A percentile compares a stretch with the other conserved stretches of the same genome.
Conservation (phyloP, 768 basidiomycete genomes). For the Lactarius psammicola region DNA sequence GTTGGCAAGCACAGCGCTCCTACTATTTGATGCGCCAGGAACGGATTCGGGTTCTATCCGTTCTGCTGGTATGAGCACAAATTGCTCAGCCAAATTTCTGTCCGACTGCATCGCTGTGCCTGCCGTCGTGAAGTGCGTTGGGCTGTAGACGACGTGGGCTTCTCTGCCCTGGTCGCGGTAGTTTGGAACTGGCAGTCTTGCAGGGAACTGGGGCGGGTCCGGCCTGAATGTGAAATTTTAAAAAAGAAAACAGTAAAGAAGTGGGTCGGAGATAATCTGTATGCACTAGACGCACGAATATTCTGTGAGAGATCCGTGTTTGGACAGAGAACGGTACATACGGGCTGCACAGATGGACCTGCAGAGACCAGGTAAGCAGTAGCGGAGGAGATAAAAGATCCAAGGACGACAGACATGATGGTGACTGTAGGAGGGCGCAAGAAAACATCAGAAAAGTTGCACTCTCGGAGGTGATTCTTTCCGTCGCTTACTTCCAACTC, state of each 20-base stretch:
- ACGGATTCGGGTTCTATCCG: neutral
- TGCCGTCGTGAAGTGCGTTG: neutral
- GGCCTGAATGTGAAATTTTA: neutral
- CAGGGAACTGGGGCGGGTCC: too few relatives aligned
- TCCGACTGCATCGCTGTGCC: neutral
- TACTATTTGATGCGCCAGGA: neutral
- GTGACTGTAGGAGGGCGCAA: neutral
- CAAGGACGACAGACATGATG: neutral
- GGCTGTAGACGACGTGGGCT: neutral
- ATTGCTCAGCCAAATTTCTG: neutral
- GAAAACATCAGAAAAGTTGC: neutral
- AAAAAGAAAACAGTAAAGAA: too few relatives aligned
- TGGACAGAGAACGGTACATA: too few relatives aligned
- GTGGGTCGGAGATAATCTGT: neutral
- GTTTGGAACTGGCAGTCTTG: neutral
- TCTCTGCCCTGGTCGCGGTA: neutral
- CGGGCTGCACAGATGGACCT: too few relatives aligned
- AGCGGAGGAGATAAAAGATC: too few relatives aligned
- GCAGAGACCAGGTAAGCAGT: neutral
- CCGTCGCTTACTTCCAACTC: slow-evolving; percentile 1
- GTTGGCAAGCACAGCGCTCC: neutral
- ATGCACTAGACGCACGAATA: slow-evolving; percentile 6
- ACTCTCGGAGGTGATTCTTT: too few relatives aligned
- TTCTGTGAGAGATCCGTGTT: too few relatives aligned
- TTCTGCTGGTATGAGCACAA: neutral